A percentile compares a stretch with the other conserved stretches of the same genome.
Evolutionary conservation across 371 early-diverging fungal species (phyloP).

Genomic region (Lichtheimia ornata): DNA sequence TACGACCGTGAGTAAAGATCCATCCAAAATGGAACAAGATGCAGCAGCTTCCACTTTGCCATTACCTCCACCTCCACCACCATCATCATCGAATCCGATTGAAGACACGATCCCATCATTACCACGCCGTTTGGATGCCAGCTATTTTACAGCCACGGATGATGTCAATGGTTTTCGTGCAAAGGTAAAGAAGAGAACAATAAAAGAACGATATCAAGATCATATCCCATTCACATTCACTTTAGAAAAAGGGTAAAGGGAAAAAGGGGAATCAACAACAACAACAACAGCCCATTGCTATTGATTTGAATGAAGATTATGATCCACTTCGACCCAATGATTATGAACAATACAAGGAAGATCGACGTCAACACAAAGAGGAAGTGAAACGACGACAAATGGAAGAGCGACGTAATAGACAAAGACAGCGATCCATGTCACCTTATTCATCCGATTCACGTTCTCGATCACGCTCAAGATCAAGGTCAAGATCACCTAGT

Average conservation of each 20-base stretch:
- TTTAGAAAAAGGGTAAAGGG: conserved; percentile 23
- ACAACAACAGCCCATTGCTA: conserved; percentile 31
- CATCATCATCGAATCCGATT: not conserved
- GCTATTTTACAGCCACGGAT: conserved; percentile 28
- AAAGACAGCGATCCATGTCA: conserved; percentile 21
- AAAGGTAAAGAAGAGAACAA: conserved; percentile 14
- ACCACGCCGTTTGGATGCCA: conserved; percentile 8
- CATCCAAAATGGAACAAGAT: conserved; percentile 5
- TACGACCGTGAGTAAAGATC: conserved; percentile 32
- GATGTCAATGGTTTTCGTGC: conserved; percentile 41
- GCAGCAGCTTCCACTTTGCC: not conserved
- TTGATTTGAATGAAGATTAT: conserved; percentile 58
- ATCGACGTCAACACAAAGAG: conserved; percentile 35
- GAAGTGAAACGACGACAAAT: conserved; percentile 23
- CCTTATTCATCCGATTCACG: conserved; percentile 19
- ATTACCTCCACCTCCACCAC: not conserved
- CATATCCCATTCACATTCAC: not conserved
- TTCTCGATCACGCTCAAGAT: conserved; percentile 23
- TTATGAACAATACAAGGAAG: conserved; percentile 60
- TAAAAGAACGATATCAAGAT: not conserved
- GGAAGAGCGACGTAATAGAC: conserved; percentile 13
- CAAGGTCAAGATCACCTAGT: conserved; percentile 1
- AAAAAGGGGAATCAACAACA: conserved; percentile 24
- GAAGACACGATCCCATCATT: not conserved
- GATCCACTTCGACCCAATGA: conserved; percentile 66